Base-by-base conservation (phyloP, 257 asterid genomes). In the Gentiana dahurica region DNA sequence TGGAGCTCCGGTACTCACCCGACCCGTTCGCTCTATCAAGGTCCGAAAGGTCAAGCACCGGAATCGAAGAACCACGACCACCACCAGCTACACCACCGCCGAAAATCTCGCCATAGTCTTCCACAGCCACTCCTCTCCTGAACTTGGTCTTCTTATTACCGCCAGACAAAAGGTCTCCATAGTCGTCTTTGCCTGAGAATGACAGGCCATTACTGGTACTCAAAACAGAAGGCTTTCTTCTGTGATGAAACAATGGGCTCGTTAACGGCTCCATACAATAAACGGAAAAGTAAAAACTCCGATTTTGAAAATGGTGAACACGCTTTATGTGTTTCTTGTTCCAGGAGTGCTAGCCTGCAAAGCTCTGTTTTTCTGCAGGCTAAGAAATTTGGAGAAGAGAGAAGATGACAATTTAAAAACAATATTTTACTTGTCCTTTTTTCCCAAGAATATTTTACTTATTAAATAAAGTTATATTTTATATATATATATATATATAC, bases 31-130 rank as follows among this genome's bases (percentile, higher is more conserved):
- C 58, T 48, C 71, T 80, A 11, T 81, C 87, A 15, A 89, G 68
- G 33, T 57, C 70, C 50, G 92, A 63, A 51, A 83, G 84, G 68
- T 89, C 97, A 62, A 89, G 84, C 65, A 86, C 81, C 39, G 95
- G 97, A 62, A 86, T 86, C 65, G 95, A 81, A 9, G 84, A 66
- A 35, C 63, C 70, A 9, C 84, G 74, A 12, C 67, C 62, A 3
- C 75, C 80, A 32, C 35, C 43, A 24, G 77, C 55, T 59, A 54
- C 68, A 32, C 77, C 79, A 24, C 47, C 44, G 3, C 80, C 59
- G 68, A 89, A 89, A 65, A 89, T 86, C 85, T 89, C 97, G 1
- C 75, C 57, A 62, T 86, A 86, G 65, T 83, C 95, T 41, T 71
- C 65, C 53, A 33, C 60, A 39, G 62, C 70, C 5, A 59, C 70